These are phyloP conservation scores for Xerocomus minutiporus DNA, from an alignment of 1,284 basidiomycete genomes.

Conservation along the genomic window DNA sequence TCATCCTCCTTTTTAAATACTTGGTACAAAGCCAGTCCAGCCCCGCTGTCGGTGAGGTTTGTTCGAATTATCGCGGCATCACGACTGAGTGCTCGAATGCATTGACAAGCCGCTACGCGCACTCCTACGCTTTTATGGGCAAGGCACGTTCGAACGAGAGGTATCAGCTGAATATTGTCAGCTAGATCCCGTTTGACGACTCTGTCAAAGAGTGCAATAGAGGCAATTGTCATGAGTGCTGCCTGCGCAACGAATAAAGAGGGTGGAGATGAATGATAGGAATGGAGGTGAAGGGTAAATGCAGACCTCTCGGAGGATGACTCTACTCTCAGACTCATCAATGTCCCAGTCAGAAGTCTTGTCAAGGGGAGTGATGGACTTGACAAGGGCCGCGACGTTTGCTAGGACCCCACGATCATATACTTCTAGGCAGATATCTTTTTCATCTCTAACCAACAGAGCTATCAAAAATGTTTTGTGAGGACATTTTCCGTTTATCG, in stretches of 20 bases:
- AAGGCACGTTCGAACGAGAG: slow-evolving; percentile 52
- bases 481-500: not conserved
- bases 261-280: slow-evolving; percentile 1
- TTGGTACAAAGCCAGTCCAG: slow-evolving; percentile 66
- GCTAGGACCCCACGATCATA: slow-evolving; percentile 58
- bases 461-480: slow-evolving; percentile 39
- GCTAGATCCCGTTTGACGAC: slow-evolving; percentile 66
- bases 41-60: slow-evolving; percentile 75
- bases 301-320: slow-evolving; percentile 60
- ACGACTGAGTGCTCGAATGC: slow-evolving; percentile 74
- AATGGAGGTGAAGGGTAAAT: not conserved
- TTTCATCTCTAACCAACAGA: slow-evolving; percentile 67
- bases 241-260: slow-evolving; percentile 42
- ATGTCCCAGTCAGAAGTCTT: slow-evolving; percentile 45
- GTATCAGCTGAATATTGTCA: slow-evolving; percentile 49
- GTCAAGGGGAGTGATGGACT: slow-evolving; percentile 48
- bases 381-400: slow-evolving; percentile 47
- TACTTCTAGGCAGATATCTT: slow-evolving; percentile 58
- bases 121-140: slow-evolving; percentile 66
- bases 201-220: slow-evolving; percentile 66
- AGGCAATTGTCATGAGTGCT: slow-evolving; percentile 63
- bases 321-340: slow-evolving; percentile 58
- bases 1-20: slow-evolving; percentile 56
- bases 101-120: slow-evolving; percentile 81
- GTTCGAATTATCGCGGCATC: slow-evolving; percentile 77